Evolutionary conservation across 805 yeast genomes (phyloP).

Genomic region (Zygosaccharomyces lentus): DNA sequence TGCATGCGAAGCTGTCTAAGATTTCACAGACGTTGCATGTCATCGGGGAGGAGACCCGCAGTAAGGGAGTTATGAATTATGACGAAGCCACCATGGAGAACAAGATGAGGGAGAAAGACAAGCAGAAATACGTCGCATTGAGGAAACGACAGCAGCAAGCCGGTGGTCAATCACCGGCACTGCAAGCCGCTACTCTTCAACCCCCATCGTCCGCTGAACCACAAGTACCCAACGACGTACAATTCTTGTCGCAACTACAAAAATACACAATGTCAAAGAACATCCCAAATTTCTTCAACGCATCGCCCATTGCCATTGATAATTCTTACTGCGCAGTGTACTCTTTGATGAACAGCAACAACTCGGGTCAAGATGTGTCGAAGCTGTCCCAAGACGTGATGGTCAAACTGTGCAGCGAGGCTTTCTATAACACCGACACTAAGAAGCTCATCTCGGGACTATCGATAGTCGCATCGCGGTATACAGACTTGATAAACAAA

Average conservation of each 20-base stretch:
- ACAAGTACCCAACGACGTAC: constrained; percentile 4
- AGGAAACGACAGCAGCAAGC: constrained; percentile 8
- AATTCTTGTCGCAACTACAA: constrained; percentile 22
- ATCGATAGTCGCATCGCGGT: constrained; percentile 65
- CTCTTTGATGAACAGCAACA: constrained; percentile 58
- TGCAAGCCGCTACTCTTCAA: constrained; percentile 2
- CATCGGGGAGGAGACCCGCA: constrained; percentile 36
- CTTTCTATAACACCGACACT: constrained; percentile 53
- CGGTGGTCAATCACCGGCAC: constrained; percentile 7
- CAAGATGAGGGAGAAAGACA: constrained; percentile 25
- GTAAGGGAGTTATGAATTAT: constrained; percentile 33
- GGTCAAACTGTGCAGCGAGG: constrained; percentile 59
- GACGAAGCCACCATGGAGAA: constrained; percentile 25
- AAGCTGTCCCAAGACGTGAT: constrained; percentile 61
- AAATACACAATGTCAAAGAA: constrained; percentile 29
- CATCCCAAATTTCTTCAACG: constrained; percentile 30
- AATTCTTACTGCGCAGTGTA: constrained; percentile 60
- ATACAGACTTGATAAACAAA: constrained; percentile 43
- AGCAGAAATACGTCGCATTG: constrained; percentile 17
- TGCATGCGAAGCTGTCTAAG: constrained; percentile 29
- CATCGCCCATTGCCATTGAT: constrained; percentile 37
- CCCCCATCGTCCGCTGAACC: constrained; percentile 7
- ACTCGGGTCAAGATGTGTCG: constrained; percentile 66
- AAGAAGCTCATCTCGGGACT: constrained; percentile 59
- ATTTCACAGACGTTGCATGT: constrained; percentile 33